These are phyloP conservation scores for Rhynchosporium agropyri DNA, from an alignment of 2,329 filamentous ascomycete genomes.

Conservation along the genomic window DNA sequence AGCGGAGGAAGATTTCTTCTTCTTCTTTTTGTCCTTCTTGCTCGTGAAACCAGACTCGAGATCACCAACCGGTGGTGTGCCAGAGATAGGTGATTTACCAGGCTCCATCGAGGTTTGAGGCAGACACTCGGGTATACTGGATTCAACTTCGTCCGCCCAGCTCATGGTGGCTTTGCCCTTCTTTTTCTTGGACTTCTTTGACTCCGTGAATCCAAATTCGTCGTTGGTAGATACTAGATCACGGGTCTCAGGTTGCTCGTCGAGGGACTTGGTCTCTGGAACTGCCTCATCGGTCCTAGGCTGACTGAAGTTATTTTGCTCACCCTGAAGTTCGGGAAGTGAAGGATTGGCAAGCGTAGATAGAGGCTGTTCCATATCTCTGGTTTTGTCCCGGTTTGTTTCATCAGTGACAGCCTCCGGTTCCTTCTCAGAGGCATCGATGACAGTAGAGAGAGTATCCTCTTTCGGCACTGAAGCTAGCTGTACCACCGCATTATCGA, in stretches of 20 bases:
- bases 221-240: constrained; percentile 13
- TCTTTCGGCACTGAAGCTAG: constrained; percentile 3
- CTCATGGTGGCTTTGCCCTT: constrained; percentile 32
- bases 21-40: constrained; percentile 38
- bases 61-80: background rate
- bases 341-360: background rate
- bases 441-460: constrained; percentile 5
- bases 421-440: background rate
- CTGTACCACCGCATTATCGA: background rate
- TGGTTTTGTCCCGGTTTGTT: background rate
- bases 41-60: constrained; percentile 12
- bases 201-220: constrained; percentile 19
- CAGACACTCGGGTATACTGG: background rate
- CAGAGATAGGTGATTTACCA: background rate
- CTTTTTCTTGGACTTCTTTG: constrained; percentile 43
- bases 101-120: background rate
- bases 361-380: background rate
- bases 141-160: constrained; percentile 16
- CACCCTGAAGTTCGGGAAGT: background rate
- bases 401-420: constrained; percentile 19
- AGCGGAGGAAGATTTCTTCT: constrained; percentile 12
- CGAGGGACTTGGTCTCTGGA: background rate
- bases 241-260: background rate
- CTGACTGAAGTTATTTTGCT: background rate
- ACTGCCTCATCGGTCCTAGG: background rate